phyloP scores from a whole-genome alignment of 345 rosid genomes.

The Sisymbrium irio region DNA sequence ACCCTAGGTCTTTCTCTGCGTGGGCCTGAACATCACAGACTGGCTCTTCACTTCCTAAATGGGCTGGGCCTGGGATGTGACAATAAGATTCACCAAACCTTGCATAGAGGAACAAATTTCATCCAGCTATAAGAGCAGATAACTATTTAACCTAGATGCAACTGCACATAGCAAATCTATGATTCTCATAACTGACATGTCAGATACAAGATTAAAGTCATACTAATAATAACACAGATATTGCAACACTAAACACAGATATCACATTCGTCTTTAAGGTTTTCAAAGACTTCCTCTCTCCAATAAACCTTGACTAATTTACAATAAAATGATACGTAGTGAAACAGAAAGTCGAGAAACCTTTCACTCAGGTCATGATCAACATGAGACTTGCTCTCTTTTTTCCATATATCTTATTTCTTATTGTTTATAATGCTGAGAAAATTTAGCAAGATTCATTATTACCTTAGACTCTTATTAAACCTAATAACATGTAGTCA shows the following conservation, averaged over 20 bases:
- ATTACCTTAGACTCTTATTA: constrained; percentile 7
- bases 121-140: background rate
- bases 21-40: too few relatives aligned
- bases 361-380: constrained; percentile 43
- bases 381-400: constrained; percentile 42
- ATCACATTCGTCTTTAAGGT: background rate
- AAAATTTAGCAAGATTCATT: constrained; percentile 41
- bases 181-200: background rate
- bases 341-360: constrained; percentile 17
- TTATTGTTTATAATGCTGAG: constrained; percentile 49
- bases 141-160: constrained; percentile 4
- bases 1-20: too few relatives aligned
- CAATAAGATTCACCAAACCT: background rate
- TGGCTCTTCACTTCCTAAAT: too few relatives aligned
- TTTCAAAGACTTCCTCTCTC: background rate
- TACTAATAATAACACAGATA: background rate
- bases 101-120: background rate
- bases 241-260: background rate
- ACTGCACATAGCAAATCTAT: background rate
- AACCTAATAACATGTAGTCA: background rate
- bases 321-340: background rate
- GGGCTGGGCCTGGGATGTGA: too few relatives aligned
- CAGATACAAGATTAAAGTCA: background rate
- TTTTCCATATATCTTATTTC: constrained; percentile 33
- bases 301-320: background rate